A percentile compares a stretch with the other conserved stretches of the same genome.
phyloP scores from a whole-genome alignment of 768 basidiomycete species.

The Lactarius tabidus region DNA sequence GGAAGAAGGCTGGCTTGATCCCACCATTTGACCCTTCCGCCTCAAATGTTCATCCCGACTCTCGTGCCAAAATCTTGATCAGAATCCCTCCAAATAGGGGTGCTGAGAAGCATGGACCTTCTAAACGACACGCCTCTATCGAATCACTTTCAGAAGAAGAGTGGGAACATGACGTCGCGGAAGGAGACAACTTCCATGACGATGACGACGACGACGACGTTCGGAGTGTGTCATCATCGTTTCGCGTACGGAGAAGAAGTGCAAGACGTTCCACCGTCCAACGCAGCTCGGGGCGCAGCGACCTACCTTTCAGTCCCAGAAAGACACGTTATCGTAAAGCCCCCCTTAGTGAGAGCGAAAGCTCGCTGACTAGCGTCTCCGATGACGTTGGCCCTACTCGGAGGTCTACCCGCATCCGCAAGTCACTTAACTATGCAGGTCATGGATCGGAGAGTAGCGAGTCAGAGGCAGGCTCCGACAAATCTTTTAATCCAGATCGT shows the following conservation, averaged over 20 bases:
- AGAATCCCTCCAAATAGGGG: conserved; percentile 28
- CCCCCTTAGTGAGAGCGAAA: conserved; percentile 38
- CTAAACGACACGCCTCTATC: background rate
- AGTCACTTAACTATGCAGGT: conserved; percentile 31
- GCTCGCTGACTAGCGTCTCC: conserved; percentile 28
- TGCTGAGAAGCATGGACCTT: conserved; percentile 20
- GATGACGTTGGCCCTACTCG: conserved; percentile 32
- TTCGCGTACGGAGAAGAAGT: conserved; percentile 17
- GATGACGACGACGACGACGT: conserved; percentile 23
- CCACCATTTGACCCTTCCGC: conserved; percentile 59
- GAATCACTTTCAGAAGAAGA: conserved; percentile 34
- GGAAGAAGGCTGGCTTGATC: conserved; percentile 41
- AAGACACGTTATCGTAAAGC: conserved; percentile 48
- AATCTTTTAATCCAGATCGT: conserved; percentile 35
- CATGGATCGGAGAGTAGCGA: conserved; percentile 30
- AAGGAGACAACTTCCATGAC: conserved; percentile 19
- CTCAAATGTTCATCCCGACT: conserved; percentile 52
- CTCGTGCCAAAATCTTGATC: conserved; percentile 45
- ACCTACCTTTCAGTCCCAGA: conserved; percentile 64
- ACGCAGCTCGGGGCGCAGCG: conserved; percentile 25
- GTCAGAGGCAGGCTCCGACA: conserved; percentile 8
- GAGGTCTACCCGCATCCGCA: conserved; percentile 48
- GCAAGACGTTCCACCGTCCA: conserved; percentile 20
- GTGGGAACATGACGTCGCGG: conserved; percentile 30
- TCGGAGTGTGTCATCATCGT: conserved; percentile 13